phyloP scores from a whole-genome alignment of 2,329 filamentous ascomycete species.

The Arthrobotrys sphaeroides region DNA sequence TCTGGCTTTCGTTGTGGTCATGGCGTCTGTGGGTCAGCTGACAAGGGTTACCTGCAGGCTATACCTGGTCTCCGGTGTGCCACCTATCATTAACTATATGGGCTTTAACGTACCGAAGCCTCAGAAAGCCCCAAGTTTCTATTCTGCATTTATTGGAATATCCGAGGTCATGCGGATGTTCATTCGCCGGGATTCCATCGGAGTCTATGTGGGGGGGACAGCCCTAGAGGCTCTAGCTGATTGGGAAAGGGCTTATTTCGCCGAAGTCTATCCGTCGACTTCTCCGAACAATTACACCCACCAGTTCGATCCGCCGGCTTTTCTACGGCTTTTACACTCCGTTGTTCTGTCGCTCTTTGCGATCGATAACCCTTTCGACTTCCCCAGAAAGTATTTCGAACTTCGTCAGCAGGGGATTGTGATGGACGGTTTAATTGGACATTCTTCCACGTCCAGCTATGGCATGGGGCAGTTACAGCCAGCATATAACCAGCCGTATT shows the following conservation, averaged over 20 bases:
- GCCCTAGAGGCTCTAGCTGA: slow-evolving; percentile 37
- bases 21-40: background rate
- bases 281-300: background rate
- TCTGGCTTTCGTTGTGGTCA: background rate
- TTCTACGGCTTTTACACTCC: slow-evolving; percentile 51
- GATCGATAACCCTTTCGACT: slow-evolving; percentile 26
- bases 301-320: slow-evolving; percentile 43
- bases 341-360: slow-evolving; percentile 52
- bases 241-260: slow-evolving; percentile 50
- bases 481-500: slow-evolving; percentile 1
- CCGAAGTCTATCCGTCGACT: slow-evolving; percentile 18
- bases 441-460: background rate
- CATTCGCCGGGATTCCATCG: slow-evolving; percentile 54
- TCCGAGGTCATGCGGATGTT: slow-evolving; percentile 56
- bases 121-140: slow-evolving; percentile 26
- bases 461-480: slow-evolving; percentile 1
- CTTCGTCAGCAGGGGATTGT: slow-evolving; percentile 26
- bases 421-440: background rate
- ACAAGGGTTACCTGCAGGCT: slow-evolving; percentile 41
- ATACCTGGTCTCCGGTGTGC: slow-evolving; percentile 56
- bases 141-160: slow-evolving; percentile 50
- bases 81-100: slow-evolving; percentile 55
- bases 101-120: slow-evolving; percentile 54
- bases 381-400: slow-evolving; percentile 16
- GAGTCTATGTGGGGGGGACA: slow-evolving; percentile 22